Conservation (phyloP, 202 grass and related monocot genomes). For the Hordeum pubiflorum region DNA sequence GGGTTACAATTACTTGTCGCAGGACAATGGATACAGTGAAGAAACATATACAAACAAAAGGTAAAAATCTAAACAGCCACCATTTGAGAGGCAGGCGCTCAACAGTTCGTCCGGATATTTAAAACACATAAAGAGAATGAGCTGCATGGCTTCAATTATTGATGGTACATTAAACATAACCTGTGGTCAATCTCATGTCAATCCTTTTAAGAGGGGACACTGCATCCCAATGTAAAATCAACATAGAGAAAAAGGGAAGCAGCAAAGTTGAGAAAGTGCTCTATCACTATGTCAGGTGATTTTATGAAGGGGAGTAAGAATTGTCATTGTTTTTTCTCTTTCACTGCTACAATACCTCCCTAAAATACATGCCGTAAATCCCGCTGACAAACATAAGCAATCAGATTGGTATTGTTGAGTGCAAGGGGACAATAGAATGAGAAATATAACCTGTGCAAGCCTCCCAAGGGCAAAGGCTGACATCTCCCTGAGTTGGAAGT, state of each 20-base stretch:
- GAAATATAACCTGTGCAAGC: constrained; percentile 79
- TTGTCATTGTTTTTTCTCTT: constrained; percentile 13
- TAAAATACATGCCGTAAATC: background rate
- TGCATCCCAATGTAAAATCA: background rate
- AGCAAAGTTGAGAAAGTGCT: background rate
- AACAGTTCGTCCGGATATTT: background rate
- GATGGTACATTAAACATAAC: background rate
- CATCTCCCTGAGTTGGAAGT: constrained; percentile 96
- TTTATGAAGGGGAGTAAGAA: background rate
- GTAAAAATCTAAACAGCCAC: background rate
- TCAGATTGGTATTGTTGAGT: background rate
- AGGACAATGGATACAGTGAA: background rate
- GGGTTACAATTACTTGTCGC: background rate
- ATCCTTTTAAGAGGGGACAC: background rate
- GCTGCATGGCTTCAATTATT: background rate
- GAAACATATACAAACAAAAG: background rate
- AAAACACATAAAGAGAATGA: background rate
- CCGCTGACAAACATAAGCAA: constrained; percentile 5
- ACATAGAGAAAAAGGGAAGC: background rate
- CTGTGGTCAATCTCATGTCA: background rate
- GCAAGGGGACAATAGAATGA: background rate
- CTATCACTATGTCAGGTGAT: background rate
- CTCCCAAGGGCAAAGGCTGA: constrained; percentile 98
- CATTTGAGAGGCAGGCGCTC: background rate
- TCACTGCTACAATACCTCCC: background rate